phyloP scores from a whole-genome alignment of 2,329 filamentous ascomycete species.

The Chrysosphaeria jannelii region DNA sequence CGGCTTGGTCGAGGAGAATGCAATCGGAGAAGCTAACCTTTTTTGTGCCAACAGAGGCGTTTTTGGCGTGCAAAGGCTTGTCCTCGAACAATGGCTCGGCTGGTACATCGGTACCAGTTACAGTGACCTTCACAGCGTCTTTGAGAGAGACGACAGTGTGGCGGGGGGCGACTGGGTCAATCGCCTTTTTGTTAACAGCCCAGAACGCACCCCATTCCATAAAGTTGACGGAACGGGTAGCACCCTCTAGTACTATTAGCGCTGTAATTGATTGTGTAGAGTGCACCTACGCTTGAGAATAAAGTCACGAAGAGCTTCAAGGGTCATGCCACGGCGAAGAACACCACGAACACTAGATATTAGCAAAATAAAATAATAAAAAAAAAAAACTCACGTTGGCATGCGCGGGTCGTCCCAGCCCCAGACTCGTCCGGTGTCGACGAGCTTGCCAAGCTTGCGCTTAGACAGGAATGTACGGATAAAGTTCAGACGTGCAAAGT shows the following conservation, averaged over 20 bases:
- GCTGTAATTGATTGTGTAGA: no score
- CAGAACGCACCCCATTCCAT: conserved; percentile 59
- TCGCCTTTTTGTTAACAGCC: conserved; percentile 52
- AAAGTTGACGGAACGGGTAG: conserved; percentile 54
- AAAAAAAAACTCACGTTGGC: conserved; percentile 22
- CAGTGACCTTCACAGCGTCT: conserved; percentile 36
- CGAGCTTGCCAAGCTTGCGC: conserved; percentile 60
- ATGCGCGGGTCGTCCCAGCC: conserved; percentile 73
- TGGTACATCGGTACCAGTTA: conserved; percentile 38
- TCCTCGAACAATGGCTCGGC: conserved; percentile 33
- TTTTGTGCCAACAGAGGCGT: conserved; percentile 57
- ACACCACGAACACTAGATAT: conserved; percentile 25
- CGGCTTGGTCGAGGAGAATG: conserved; percentile 61
- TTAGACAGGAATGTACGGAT: conserved; percentile 59
- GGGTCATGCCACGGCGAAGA: conserved; percentile 47
- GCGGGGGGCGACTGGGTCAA: conserved; percentile 45
- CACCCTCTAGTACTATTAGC: conserved; percentile 19
- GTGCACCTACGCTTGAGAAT: conserved; percentile 30
- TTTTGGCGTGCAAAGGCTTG: conserved; percentile 73
- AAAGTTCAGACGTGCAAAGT: conserved; percentile 64
- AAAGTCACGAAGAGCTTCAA: conserved; percentile 52
- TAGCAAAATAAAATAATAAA: conserved; percentile 11
- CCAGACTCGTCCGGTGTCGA: conserved; percentile 44
- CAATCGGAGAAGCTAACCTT: conserved; percentile 50
- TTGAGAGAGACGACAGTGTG: conserved; percentile 44